Percentiles rank a stretch among this genome's conserved stretches.
Conservation (phyloP, 2,329 filamentous ascomycete species). For the Clathrospora elynae region DNA sequence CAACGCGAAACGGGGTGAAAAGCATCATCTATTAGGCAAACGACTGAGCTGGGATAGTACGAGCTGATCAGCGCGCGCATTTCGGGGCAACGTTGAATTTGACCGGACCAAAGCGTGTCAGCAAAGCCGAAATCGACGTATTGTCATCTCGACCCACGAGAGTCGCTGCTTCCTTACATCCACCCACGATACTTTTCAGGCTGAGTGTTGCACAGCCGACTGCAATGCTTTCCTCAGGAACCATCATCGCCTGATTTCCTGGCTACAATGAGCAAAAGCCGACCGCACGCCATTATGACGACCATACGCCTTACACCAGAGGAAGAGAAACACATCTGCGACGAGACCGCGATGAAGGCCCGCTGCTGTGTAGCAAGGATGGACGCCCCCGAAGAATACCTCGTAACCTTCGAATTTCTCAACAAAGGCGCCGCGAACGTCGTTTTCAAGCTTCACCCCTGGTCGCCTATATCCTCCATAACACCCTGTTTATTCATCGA, state of each 20-base stretch:
- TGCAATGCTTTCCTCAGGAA: constrained; percentile 12
- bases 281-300: constrained; percentile 7
- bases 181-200: constrained; percentile 12
- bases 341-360: constrained; percentile 10
- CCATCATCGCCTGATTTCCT: neutral
- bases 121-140: neutral
- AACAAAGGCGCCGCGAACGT: constrained; percentile 45
- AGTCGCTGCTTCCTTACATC: constrained; percentile 1
- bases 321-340: constrained; percentile 14
- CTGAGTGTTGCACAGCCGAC: constrained; percentile 6
- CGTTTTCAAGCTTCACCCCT: constrained; percentile 35
- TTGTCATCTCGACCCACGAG: neutral
- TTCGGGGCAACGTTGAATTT: too few relatives aligned
- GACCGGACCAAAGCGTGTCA: too few relatives aligned
- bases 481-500: constrained; percentile 26
- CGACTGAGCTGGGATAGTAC: too few relatives aligned
- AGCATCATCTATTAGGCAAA: too few relatives aligned
- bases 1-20: neutral
- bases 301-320: constrained; percentile 9
- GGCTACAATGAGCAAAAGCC: neutral
- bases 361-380: constrained; percentile 23
- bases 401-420: constrained; percentile 32
- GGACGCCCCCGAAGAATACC: constrained; percentile 5
- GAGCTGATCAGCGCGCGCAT: too few relatives aligned
- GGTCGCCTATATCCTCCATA: constrained; percentile 3